Percentiles rank a stretch among this genome's conserved stretches.
Evolutionary conservation across 208 protist species (phyloP).

Genomic region (Trypanosoma theileri): DNA sequence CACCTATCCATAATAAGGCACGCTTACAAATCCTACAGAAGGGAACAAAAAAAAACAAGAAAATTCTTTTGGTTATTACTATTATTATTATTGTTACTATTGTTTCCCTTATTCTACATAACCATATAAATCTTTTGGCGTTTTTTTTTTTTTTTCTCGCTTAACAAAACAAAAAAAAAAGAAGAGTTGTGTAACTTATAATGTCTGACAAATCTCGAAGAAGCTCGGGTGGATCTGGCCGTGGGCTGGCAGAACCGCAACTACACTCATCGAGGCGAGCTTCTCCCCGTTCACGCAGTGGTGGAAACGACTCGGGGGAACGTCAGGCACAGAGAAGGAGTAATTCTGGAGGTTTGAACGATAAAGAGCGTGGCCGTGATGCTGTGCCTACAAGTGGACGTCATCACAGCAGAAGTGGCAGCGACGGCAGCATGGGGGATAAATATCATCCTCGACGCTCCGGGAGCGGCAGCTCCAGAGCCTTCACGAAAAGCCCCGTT

Average conservation of each 20-base stretch:
- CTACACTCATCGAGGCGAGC: neutral
- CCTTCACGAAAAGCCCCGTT: neutral
- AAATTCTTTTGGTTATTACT: too few relatives aligned
- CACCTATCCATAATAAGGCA: too few relatives aligned
- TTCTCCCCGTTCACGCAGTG: neutral
- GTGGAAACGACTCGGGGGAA: neutral
- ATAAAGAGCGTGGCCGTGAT: neutral
- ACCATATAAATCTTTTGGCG: slow-evolving; percentile 20
- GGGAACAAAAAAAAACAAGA: too few relatives aligned
- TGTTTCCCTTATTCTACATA: neutral
- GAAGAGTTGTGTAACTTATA: too few relatives aligned
- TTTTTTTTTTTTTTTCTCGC: slow-evolving; percentile 27
- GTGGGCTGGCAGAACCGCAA: neutral
- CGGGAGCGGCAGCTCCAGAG: neutral
- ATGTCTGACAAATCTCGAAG: neutral
- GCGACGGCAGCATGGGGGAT: too few relatives aligned
- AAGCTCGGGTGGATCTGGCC: neutral
- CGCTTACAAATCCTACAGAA: too few relatives aligned
- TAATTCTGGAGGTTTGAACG: neutral
- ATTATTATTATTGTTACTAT: slow-evolving; percentile 17
- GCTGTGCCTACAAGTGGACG: too few relatives aligned
- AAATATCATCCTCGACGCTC: neutral
- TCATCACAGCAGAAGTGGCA: neutral
- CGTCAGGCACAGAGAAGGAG: neutral
- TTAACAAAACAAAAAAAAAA: too few relatives aligned